Percentiles rank a stretch among this genome's conserved stretches.
phyloP scores from a whole-genome alignment of 2,329 filamentous ascomycete species.

The Diplodia corticola region DNA sequence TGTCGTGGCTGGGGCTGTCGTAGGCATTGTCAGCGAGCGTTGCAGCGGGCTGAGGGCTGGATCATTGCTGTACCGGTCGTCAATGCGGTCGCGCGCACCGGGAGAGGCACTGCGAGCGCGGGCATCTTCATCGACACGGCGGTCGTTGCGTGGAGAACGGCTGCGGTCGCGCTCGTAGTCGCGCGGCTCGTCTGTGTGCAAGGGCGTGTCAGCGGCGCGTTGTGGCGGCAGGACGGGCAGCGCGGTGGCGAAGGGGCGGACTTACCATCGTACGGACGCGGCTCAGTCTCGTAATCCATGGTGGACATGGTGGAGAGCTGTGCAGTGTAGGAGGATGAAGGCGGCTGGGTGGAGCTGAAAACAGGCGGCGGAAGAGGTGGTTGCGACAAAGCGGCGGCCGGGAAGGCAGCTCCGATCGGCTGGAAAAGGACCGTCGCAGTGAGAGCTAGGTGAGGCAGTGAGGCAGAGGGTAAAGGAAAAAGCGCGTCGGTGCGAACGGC shows the following conservation, averaged over 20 bases:
- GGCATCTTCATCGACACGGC: slow-evolving; percentile 53
- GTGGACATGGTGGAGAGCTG: slow-evolving; percentile 40
- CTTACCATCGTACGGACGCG: slow-evolving; percentile 66
- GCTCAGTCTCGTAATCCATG: slow-evolving; percentile 67
- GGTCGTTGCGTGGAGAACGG: slow-evolving; percentile 61
- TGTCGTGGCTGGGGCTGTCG: slow-evolving; percentile 52
- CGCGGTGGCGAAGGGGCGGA: slow-evolving; percentile 25
- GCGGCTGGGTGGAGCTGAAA: slow-evolving; percentile 22
- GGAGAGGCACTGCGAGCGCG: slow-evolving; percentile 66
- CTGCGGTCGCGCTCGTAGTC: slow-evolving; percentile 66
- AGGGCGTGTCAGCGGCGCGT: slow-evolving; percentile 22
- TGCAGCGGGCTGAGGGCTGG: slow-evolving; percentile 16
- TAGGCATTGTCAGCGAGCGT: slow-evolving; percentile 20
- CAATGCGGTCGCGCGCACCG: slow-evolving; percentile 52
- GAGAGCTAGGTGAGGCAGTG: slow-evolving; percentile 5
- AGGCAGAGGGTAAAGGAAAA: slow-evolving; percentile 5
- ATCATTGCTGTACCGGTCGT: slow-evolving; percentile 37
- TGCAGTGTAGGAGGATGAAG: background rate
- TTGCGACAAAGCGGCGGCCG: slow-evolving; percentile 22
- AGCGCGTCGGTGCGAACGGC: slow-evolving; percentile 16
- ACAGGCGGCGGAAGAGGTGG: slow-evolving; percentile 18
- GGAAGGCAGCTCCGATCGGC: slow-evolving; percentile 18
- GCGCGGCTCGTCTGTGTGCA: slow-evolving; percentile 56
- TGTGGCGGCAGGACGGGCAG: slow-evolving; percentile 11
- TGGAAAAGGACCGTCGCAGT: slow-evolving; percentile 12